These are phyloP conservation scores for Jatropha curcas DNA, from an alignment of 345 rosid genomes.

Conservation along the genomic window DNA sequence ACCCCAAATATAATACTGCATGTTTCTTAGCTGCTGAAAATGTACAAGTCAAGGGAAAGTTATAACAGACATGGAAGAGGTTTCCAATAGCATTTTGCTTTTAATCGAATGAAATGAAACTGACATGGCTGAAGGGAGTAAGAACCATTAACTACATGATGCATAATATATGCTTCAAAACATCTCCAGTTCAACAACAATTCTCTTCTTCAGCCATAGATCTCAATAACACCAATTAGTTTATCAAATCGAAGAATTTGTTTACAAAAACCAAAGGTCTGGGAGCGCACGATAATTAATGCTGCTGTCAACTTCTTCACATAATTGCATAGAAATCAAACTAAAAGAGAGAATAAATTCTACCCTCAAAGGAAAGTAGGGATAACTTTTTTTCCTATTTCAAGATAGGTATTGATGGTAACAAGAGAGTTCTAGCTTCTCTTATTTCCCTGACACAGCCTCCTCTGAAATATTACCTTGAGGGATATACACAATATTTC, in stretches of 20 bases:
- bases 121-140: too few relatives aligned
- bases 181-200: background rate
- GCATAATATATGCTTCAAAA: background rate
- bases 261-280: too few relatives aligned
- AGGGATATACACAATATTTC: too few relatives aligned
- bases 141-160: background rate
- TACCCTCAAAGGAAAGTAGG: background rate
- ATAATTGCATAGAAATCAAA: background rate
- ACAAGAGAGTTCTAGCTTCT: too few relatives aligned
- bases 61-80: background rate
- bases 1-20: background rate
- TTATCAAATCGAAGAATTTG: too few relatives aligned
- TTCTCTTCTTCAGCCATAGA: background rate
- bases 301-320: background rate
- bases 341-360: too few relatives aligned
- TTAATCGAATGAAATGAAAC: background rate
- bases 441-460: too few relatives aligned
- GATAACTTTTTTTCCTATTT: too few relatives aligned
- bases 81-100: background rate
- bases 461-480: too few relatives aligned
- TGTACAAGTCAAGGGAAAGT: background rate
- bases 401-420: too few relatives aligned
- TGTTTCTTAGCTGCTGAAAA: background rate
- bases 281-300: background rate
- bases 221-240: background rate